These are phyloP conservation scores for Nakaseomyces kungkrabaensis DNA, from an alignment of 1,139 yeast species.

Conservation along the genomic window DNA sequence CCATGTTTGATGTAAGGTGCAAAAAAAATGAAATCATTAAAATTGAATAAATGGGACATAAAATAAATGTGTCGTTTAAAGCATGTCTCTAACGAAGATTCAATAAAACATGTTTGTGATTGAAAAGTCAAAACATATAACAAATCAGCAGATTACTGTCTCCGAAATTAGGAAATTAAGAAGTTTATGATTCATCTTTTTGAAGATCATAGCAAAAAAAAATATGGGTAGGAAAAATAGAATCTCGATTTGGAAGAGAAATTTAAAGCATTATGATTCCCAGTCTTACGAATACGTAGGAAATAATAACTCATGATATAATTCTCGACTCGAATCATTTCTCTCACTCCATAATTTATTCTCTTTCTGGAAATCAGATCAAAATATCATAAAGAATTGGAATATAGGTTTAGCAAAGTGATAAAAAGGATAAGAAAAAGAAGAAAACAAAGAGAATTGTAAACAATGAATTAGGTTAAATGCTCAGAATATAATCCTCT, in stretches of 20 bases:
- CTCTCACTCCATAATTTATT: neutral
- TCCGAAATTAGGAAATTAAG: neutral
- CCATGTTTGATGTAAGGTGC: neutral
- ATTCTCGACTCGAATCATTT: no score
- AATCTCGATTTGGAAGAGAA: no score
- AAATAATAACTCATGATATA: no score
- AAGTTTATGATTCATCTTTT: neutral
- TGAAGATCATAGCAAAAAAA: neutral
- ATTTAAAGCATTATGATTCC: neutral
- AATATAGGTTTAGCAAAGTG: neutral
- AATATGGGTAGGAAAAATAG: neutral
- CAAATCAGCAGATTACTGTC: neutral
- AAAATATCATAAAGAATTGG: neutral
- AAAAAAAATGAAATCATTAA: constrained; percentile 1
- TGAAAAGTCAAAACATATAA: neutral
- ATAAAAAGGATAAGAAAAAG: no score
- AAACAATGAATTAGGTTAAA: neutral
- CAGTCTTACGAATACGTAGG: neutral
- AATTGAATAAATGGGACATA: neutral
- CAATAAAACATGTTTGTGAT: neutral
- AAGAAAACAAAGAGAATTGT: neutral
- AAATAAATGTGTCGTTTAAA: neutral
- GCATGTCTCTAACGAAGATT: neutral
- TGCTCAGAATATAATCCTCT: no score
- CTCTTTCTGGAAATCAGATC: neutral